Evolutionary conservation across 345 rosid genomes (phyloP).

Genomic region (Noccaea bulbosa): DNA sequence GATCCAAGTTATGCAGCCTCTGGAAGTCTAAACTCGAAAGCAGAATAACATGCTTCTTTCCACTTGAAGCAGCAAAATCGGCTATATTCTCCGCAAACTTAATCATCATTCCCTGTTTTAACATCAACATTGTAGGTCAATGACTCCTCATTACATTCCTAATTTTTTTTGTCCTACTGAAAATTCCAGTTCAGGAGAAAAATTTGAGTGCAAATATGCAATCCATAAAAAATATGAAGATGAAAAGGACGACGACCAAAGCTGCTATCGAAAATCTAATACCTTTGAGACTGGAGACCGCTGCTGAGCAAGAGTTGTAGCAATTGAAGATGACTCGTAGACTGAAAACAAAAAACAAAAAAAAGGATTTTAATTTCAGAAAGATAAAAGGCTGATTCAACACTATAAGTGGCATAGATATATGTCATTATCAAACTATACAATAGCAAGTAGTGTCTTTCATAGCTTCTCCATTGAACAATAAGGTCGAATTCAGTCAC

Average conservation of each 20-base stretch:
- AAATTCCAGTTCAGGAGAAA: constrained; percentile 4
- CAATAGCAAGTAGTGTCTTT: not conserved
- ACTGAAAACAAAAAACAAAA: constrained; percentile 44
- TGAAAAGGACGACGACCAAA: not conserved
- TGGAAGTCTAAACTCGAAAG: constrained; percentile 92
- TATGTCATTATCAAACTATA: not conserved
- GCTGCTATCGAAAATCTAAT: constrained; percentile 7
- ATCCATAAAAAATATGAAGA: not conserved
- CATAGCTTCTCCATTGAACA: not conserved
- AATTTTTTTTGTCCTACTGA: not conserved
- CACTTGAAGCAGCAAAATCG: constrained; percentile 72
- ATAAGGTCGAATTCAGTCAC: not conserved
- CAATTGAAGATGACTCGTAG: constrained; percentile 59
- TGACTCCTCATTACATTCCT: not conserved
- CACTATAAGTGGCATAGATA: not conserved
- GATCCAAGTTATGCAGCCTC: constrained; percentile 77
- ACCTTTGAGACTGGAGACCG: constrained; percentile 86
- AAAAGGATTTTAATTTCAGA: not conserved
- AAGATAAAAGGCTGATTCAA: not conserved
- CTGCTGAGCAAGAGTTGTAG: constrained; percentile 66
- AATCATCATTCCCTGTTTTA: constrained; percentile 74
- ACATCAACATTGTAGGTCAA: constrained; percentile 20
- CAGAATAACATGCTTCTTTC: constrained; percentile 71
- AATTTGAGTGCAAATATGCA: no score
- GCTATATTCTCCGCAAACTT: constrained; percentile 81